Base-by-base conservation (phyloP, 768 basidiomycete genomes). In the Hortiboletus campestris region DNA sequence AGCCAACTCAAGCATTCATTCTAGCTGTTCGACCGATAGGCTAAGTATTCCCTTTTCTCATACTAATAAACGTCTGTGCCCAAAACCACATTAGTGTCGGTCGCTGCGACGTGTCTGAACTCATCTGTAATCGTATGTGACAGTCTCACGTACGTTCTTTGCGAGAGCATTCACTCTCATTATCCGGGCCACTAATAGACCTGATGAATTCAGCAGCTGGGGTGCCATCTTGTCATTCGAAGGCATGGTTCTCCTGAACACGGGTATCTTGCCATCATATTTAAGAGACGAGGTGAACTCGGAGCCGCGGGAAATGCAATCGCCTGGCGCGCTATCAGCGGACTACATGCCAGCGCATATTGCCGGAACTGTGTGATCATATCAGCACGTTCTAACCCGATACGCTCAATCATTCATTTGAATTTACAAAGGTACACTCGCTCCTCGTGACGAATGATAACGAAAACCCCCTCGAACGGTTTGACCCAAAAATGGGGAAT, bases 141-240 rank as follows among this genome's bases (percentile, higher is more conserved):
- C 22, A 38, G 40, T 52, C 28, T 13, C 36, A 63, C 53, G 28
- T 61, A 63, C 49, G 44, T 45, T 25, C 10, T 40, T 44, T 36
- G n/a, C 4, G 52, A 43, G 43, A 51, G 20, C 17, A n/a, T 38
- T 52, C 46, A 19, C 20, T 19, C n/a, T 25, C 22, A 22, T 34
- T 17, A 11, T n/a, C n/a, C n/a, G n/a, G 19, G 16, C 20, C 12
- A 4, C 20, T 32, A 20, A 50, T 32, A 50, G 22, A 39, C 19
- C 28, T 29, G 11, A 51, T 39, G 19, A 38, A 4, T 28, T 39
- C 29, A 19, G 19, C 12, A 11, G 19, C 28, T 31, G 28, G 6
- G 28, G 28, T 19, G 28, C 17, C n/a, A 34, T 10, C 8, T 25
- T 32, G 17, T 12, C 41, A 46, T 8, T 49, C 12, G 14, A 31